Percentiles rank a stretch among this genome's conserved stretches.
Conservation (phyloP, 176 grass and related monocot genomes). For the Thalia dealbata region DNA sequence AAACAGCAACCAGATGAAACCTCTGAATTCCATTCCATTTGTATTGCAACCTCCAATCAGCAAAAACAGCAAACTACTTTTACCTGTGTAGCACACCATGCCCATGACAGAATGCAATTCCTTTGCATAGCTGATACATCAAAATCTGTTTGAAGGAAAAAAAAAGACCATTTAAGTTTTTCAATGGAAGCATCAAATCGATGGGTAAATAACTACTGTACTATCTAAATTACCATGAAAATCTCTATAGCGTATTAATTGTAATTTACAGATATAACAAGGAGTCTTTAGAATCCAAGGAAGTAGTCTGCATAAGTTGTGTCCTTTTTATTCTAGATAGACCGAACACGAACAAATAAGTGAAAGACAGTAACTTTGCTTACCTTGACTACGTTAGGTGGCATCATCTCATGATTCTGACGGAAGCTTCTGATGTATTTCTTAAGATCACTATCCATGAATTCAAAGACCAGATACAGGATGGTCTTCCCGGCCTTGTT, state of each 20-base stretch:
- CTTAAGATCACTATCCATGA: conserved; percentile 99
- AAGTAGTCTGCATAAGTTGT: too few relatives aligned
- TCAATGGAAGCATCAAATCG: not conserved
- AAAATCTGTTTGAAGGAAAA: conserved; percentile 51
- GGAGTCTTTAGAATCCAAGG: too few relatives aligned
- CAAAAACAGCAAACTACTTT: not conserved
- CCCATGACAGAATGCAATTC: conserved; percentile 69
- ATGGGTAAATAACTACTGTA: too few relatives aligned
- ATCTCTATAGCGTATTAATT: too few relatives aligned
- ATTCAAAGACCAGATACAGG: conserved; percentile 96
- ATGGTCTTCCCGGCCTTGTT: conserved; percentile 91
- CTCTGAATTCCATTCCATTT: not conserved
- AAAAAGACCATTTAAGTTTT: not conserved
- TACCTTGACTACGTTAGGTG: conserved; percentile 56
- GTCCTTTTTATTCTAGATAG: too few relatives aligned
- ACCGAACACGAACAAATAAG: too few relatives aligned
- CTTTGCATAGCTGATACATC: conserved; percentile 95
- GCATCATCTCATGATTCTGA: conserved; percentile 48
- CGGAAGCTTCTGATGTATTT: conserved; percentile 81
- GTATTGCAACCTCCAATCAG: not conserved
- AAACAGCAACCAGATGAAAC: not conserved
- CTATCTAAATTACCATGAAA: too few relatives aligned
- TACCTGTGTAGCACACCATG: conserved; percentile 78
- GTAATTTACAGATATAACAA: too few relatives aligned
- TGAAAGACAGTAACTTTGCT: too few relatives aligned